Percentiles rank a stretch among this genome's conserved stretches.
Evolutionary conservation across 2,329 filamentous ascomycete species (phyloP).

Genomic region (Aspergillus neotritici): DNA sequence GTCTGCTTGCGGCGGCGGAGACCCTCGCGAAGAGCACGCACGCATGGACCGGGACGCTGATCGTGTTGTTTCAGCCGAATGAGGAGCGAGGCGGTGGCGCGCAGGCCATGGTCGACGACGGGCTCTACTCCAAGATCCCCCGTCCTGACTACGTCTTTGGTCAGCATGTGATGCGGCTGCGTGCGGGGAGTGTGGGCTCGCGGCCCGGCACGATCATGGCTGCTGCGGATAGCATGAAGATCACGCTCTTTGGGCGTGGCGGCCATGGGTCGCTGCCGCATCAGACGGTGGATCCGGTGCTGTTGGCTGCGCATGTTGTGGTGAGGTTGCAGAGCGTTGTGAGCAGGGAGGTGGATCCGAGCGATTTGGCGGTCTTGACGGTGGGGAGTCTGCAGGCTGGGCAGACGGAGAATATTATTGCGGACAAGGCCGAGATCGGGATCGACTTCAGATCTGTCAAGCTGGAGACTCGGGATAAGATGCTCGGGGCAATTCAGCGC

Average conservation of each 20-base stretch:
- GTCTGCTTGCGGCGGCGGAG: conserved; percentile 50
- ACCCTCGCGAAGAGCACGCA: conserved; percentile 42
- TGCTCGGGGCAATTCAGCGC: conserved; percentile 45
- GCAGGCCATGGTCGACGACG: conserved; percentile 57
- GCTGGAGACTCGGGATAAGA: conserved; percentile 41
- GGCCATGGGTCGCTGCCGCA: conserved; percentile 56
- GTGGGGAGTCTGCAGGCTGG: conserved; percentile 56
- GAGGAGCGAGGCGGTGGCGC: conserved; percentile 62
- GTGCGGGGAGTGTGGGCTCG: conserved; percentile 37
- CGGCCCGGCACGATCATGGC: conserved; percentile 39
- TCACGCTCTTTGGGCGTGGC: conserved; percentile 55
- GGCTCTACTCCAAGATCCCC: conserved; percentile 49
- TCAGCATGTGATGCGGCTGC: conserved; percentile 50
- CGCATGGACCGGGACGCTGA: conserved; percentile 57
- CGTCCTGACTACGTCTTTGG: conserved; percentile 53
- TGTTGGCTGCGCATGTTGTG: conserved; percentile 53
- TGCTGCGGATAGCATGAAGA: conserved; percentile 42
- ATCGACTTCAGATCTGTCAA: conserved; percentile 50
- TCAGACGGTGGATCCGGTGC: conserved; percentile 52
- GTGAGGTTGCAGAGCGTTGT: conserved; percentile 57
- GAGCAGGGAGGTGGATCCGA: conserved; percentile 48
- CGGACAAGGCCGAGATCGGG: conserved; percentile 50
- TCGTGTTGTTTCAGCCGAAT: conserved; percentile 62
- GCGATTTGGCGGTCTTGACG: conserved; percentile 53
- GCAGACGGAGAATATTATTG: conserved; percentile 57